These are phyloP conservation scores for Yamadazyma friedrichii DNA, from an alignment of 1,139 yeast species.

Conservation along the genomic window DNA sequence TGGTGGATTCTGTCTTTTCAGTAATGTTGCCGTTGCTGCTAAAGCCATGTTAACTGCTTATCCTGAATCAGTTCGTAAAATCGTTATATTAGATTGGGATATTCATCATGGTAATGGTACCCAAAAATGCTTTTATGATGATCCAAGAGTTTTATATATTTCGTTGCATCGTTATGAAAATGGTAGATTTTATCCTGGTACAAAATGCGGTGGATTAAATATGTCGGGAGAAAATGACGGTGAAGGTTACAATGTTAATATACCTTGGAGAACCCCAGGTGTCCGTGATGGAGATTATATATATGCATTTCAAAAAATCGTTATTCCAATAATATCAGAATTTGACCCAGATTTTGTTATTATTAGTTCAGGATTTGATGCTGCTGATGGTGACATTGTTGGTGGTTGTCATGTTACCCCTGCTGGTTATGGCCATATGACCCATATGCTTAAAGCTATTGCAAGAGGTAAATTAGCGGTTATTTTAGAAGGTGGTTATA, in stretches of 20 bases:
- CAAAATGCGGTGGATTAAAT: conserved; percentile 72
- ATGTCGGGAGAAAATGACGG: conserved; percentile 86
- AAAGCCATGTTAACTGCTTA: conserved; percentile 75
- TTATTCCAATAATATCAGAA: conserved; percentile 86
- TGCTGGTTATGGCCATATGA: conserved; percentile 94
- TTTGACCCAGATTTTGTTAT: conserved; percentile 92
- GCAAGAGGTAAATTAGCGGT: conserved; percentile 90
- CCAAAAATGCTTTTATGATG: conserved; percentile 84
- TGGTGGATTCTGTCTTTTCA: conserved; percentile 94
- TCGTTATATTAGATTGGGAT: conserved; percentile 94
- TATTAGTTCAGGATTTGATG: conserved; percentile 95
- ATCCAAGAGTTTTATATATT: conserved; percentile 86
- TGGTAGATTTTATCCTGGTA: conserved; percentile 94
- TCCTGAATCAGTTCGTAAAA: conserved; percentile 84
- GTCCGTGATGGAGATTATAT: conserved; percentile 96
- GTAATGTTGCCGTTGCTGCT: conserved; percentile 97
- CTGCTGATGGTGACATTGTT: conserved; percentile 96
- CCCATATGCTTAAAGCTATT: conserved; percentile 82
- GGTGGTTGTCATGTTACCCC: conserved; percentile 99
- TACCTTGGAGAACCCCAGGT: conserved; percentile 94
- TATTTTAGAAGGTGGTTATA: conserved; percentile 95
- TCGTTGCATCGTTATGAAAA: conserved; percentile 91
- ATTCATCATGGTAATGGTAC: conserved; percentile 99
- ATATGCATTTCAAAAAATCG: conserved; percentile 85
- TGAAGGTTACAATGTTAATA: conserved; percentile 81